These are phyloP conservation scores for Nakazawaea molendinolei DNA, from an alignment of 805 yeast species.

Conservation along the genomic window DNA sequence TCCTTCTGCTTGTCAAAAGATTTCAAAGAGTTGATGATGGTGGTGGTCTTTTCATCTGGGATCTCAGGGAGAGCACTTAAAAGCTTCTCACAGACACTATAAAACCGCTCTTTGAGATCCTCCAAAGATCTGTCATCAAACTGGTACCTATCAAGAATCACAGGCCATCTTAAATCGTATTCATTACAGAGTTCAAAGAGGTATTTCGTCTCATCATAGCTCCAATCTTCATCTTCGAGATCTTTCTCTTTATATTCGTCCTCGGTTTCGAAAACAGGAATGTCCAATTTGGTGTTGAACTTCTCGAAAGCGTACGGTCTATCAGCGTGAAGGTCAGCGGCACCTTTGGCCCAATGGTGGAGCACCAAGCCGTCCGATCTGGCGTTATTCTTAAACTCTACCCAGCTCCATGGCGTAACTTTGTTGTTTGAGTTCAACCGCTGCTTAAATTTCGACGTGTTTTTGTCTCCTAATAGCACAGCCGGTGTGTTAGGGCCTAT, in stretches of 20 bases:
- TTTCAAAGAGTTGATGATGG: conserved; percentile 52
- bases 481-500: conserved; percentile 94
- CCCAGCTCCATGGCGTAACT: conserved; percentile 79
- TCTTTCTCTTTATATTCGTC: conserved; percentile 45
- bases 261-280: conserved; percentile 62
- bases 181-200: conserved; percentile 62
- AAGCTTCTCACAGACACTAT: conserved; percentile 54
- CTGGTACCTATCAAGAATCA: conserved; percentile 55
- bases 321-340: conserved; percentile 36
- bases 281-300: conserved; percentile 58
- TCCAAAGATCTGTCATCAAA: conserved; percentile 49
- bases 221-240: conserved; percentile 55
- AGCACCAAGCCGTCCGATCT: conserved; percentile 46
- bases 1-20: conserved; percentile 68
- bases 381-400: conserved; percentile 50
- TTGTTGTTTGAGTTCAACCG: conserved; percentile 52
- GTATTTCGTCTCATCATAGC: conserved; percentile 68
- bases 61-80: conserved; percentile 33
- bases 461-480: conserved; percentile 36
- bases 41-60: conserved; percentile 33
- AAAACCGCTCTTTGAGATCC: conserved; percentile 79
- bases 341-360: conserved; percentile 84
- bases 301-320: conserved; percentile 65
- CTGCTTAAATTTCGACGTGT: conserved; percentile 52
- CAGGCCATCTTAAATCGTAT: conserved; percentile 65